Evolutionary conservation across 2,329 filamentous ascomycete species (phyloP), one percentile per base, ranked within the genome.

Genomic region (Sarocladium strictum): DNA sequence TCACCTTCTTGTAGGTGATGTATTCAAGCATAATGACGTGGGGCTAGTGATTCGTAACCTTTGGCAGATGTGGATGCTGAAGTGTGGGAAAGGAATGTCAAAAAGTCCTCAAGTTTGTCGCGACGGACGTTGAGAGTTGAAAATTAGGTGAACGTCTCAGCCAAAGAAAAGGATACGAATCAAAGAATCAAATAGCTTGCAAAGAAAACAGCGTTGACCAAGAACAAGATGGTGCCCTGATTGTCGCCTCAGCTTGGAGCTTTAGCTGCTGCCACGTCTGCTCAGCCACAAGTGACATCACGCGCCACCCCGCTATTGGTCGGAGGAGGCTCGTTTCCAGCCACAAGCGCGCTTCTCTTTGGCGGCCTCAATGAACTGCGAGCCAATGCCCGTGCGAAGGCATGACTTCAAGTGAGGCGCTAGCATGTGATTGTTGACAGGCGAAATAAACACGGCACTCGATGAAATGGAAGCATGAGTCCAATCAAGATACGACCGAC

Each of bases 1-100:
- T 85, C 63, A 76, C 71, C 66, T 84, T 86, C 65, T 80, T 85
- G 71, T 78, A 80, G 33, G 75, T 70, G 60, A 86, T 79, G 67
- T 82, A 85, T 67, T 86, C 81, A 58, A 86, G 64, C 84, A 86
- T 86, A 50, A 59, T 72, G 63, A 49, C 47, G 58, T 51, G 47
- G 29, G 47, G 47, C 47, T 21, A 15, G 54, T 29, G 55, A 19
- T 38, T 26, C 26, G 14, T 55, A 23, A 10, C 27, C 47, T 33
- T 21, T 51, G 10, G n/a, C 27, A 27, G 9, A 15, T 11, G 21
- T 47, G 23, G 23, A 27, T 11, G 38, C 17, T n/a, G n/a, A n/a
- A n/a, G n/a, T n/a, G 17, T 17, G 17, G 17, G 14, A 7, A 19
- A 21, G 23, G 38, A 38, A 5, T 7, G n/a, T 38, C 12, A 19